These are phyloP conservation scores for Xylariaceae sp. DNA, from an alignment of 2,329 filamentous ascomycete species.

Conservation along the genomic window DNA sequence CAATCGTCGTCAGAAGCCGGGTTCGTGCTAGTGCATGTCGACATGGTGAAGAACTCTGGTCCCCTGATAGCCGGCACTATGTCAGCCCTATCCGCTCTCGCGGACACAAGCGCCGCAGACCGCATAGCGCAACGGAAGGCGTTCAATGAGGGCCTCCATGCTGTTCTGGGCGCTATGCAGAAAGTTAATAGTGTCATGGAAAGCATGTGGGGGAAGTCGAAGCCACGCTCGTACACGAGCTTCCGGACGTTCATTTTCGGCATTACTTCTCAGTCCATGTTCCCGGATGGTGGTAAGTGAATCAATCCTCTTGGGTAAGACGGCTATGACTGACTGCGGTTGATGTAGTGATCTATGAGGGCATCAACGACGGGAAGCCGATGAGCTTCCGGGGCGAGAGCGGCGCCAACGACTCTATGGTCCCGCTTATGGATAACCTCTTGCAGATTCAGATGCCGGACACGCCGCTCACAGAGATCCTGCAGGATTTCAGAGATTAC, in stretches of 20 bases:
- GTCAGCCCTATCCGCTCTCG: conserved; percentile 50
- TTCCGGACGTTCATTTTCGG: conserved; percentile 98
- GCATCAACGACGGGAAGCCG: conserved; percentile 65
- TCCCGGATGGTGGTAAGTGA: conserved; percentile 62
- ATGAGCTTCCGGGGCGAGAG: conserved; percentile 86
- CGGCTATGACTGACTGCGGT: background rate
- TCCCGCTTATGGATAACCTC: conserved; percentile 84
- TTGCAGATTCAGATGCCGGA: conserved; percentile 81
- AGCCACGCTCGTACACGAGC: conserved; percentile 75
- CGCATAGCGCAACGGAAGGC: conserved; percentile 41
- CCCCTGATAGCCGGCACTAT: conserved; percentile 70
- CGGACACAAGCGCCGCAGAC: conserved; percentile 33
- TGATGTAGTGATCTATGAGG: conserved; percentile 70
- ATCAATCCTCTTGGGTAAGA: background rate
- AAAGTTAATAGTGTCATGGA: conserved; percentile 80
- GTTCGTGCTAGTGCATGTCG: conserved; percentile 92
- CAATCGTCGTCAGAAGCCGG: conserved; percentile 85
- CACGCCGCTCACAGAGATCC: conserved; percentile 83
- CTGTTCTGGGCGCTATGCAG: conserved; percentile 59
- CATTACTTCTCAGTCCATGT: conserved; percentile 91
- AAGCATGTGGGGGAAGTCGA: conserved; percentile 85
- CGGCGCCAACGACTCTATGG: conserved; percentile 92
- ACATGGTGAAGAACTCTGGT: conserved; percentile 88
- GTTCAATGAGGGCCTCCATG: conserved; percentile 62
- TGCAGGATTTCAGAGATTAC: conserved; percentile 85